Percentiles rank a stretch among this genome's conserved stretches.
These are phyloP conservation scores for Jamesozyma spencerorum DNA, from an alignment of 805 yeast genomes.

Conservation along the genomic window DNA sequence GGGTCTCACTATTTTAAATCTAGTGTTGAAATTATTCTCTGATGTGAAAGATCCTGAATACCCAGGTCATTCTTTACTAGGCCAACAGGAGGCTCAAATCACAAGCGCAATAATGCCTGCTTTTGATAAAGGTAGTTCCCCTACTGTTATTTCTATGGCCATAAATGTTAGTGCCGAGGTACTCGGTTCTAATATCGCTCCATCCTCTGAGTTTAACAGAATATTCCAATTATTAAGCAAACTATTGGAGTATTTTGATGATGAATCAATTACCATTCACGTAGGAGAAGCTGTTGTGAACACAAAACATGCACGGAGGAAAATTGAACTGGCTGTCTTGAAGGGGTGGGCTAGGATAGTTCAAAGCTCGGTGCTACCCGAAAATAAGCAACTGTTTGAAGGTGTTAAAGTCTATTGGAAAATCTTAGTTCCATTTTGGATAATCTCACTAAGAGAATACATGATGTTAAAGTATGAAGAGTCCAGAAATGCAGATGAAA, in stretches of 20 bases:
- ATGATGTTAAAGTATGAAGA: conserved; percentile 54
- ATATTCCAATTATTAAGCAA: conserved; percentile 55
- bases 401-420: conserved; percentile 49
- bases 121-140: conserved; percentile 61
- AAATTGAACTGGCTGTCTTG: conserved; percentile 50
- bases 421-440: conserved; percentile 70
- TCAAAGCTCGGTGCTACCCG: conserved; percentile 19
- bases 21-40: conserved; percentile 52
- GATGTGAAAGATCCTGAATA: conserved; percentile 60
- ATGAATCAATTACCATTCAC: conserved; percentile 29
- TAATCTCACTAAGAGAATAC: conserved; percentile 61
- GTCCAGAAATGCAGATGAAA: background rate
- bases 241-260: conserved; percentile 49
- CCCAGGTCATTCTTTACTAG: conserved; percentile 61
- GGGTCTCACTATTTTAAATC: conserved; percentile 61
- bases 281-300: conserved; percentile 48
- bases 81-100: conserved; percentile 92
- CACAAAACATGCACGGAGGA: conserved; percentile 39
- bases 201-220: conserved; percentile 41
- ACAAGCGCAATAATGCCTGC: conserved; percentile 85
- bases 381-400: conserved; percentile 35
- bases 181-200: conserved; percentile 50
- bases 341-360: conserved; percentile 68
- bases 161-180: conserved; percentile 70
- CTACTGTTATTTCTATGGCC: conserved; percentile 68